These are phyloP conservation scores for Poa annua DNA, from an alignment of 176 grass and related monocot genomes.

Conservation along the genomic window DNA sequence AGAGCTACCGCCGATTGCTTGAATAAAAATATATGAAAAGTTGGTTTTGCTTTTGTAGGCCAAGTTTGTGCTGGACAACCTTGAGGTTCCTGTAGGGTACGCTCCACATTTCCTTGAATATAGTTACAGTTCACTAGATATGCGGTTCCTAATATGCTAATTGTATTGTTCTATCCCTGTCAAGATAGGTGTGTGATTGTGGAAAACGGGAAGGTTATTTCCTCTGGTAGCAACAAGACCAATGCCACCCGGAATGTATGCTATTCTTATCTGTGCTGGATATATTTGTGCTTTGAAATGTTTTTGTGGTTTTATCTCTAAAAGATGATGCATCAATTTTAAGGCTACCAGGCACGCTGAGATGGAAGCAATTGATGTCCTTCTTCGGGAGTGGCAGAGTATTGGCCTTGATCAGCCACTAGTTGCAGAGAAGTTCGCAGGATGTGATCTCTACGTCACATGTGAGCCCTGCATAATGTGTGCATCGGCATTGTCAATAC, in stretches of 20 bases:
- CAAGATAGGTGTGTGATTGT: slow-evolving; percentile 79
- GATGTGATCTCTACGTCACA: slow-evolving; percentile 84
- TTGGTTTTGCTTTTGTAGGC: slow-evolving; percentile 51
- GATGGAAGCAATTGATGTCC: slow-evolving; percentile 88
- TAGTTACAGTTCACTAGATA: slow-evolving; percentile 1
- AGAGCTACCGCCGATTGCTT: background rate
- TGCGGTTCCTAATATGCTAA: background rate
- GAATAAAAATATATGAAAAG: background rate
- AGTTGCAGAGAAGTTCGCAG: slow-evolving; percentile 71
- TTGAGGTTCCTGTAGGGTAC: slow-evolving; percentile 94
- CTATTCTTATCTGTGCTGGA: slow-evolving; percentile 7
- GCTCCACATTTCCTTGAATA: slow-evolving; percentile 26
- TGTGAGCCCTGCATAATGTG: slow-evolving; percentile 98
- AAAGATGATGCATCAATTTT: background rate
- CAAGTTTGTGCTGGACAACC: slow-evolving; percentile 71
- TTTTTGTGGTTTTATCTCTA: slow-evolving; percentile 6
- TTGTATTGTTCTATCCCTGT: slow-evolving; percentile 8
- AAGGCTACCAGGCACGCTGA: slow-evolving; percentile 98
- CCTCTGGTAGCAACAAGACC: slow-evolving; percentile 78
- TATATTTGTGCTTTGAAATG: background rate
- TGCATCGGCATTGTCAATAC: slow-evolving; percentile 74
- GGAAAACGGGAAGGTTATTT: slow-evolving; percentile 73
- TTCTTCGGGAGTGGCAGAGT: slow-evolving; percentile 83
- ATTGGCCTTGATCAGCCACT: slow-evolving; percentile 60
- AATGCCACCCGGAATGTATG: slow-evolving; percentile 80